phyloP scores from a whole-genome alignment of 2,329 filamentous ascomycete genomes.

The Cryphonectria carpinicola region DNA sequence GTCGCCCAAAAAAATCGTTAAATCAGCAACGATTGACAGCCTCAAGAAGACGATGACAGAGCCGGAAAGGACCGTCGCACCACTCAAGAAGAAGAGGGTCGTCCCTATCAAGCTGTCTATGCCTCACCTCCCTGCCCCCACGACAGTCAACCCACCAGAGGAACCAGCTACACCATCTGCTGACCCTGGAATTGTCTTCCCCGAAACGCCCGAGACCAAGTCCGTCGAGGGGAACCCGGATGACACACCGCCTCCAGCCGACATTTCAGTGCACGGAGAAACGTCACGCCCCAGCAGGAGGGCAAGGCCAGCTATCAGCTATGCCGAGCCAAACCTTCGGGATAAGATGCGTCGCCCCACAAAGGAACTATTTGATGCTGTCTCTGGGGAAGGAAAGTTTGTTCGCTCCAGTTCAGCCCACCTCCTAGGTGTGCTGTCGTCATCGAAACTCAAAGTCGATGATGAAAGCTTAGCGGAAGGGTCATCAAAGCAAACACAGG shows the following conservation, averaged over 20 bases:
- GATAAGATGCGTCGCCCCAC: slow-evolving; percentile 84
- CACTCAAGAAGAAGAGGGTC: slow-evolving; percentile 32
- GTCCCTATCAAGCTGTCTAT: slow-evolving; percentile 38
- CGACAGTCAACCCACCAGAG: slow-evolving; percentile 32
- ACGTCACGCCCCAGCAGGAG: slow-evolving; percentile 68
- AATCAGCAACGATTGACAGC: slow-evolving; percentile 36
- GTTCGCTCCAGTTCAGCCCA: slow-evolving; percentile 37
- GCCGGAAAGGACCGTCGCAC: slow-evolving; percentile 30
- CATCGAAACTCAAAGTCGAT: slow-evolving; percentile 42
- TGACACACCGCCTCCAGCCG: slow-evolving; percentile 64
- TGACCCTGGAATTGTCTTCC: slow-evolving; percentile 48
- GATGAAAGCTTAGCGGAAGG: slow-evolving; percentile 28
- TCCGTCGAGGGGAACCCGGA: slow-evolving; percentile 40
- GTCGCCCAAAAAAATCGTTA: slow-evolving; percentile 59
- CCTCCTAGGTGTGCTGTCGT: slow-evolving; percentile 34
- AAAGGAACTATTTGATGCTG: slow-evolving; percentile 75
- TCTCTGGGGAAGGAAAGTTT: slow-evolving; percentile 65
- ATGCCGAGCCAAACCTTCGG: slow-evolving; percentile 79
- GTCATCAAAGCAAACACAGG: slow-evolving; percentile 32
- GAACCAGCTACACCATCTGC: slow-evolving; percentile 41
- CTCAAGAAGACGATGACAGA: slow-evolving; percentile 35
- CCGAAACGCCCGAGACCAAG: slow-evolving; percentile 54
- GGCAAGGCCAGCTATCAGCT: slow-evolving; percentile 71
- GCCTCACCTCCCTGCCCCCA: slow-evolving; percentile 29
- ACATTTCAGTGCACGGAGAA: slow-evolving; percentile 60